A percentile compares a stretch with the other conserved stretches of the same genome.
Evolutionary conservation across 2,329 filamentous ascomycete genomes (phyloP).

Genomic region (Ceratocystiopsis sp.): DNA sequence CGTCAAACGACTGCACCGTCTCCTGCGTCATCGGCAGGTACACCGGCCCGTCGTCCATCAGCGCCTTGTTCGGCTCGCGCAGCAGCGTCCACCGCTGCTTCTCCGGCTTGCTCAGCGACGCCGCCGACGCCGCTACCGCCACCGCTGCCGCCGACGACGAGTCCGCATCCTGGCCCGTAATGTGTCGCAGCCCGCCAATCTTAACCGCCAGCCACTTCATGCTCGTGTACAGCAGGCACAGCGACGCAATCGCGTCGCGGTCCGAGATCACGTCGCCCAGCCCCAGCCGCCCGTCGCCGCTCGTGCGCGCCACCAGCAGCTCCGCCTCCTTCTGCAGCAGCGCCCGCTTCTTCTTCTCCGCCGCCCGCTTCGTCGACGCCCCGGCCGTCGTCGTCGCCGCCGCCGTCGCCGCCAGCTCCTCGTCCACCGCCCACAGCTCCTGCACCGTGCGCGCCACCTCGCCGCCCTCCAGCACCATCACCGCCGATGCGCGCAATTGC

Average conservation of each 20-base stretch:
- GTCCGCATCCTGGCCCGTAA: conserved; percentile 32
- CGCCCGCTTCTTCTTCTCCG: conserved; percentile 35
- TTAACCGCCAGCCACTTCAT: conserved; percentile 95
- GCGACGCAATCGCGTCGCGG: conserved; percentile 63
- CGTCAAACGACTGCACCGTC: conserved; percentile 74
- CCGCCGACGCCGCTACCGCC: conserved; percentile 16
- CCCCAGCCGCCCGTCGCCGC: conserved; percentile 33
- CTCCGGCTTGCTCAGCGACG: conserved; percentile 31
- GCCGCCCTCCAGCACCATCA: conserved; percentile 47
- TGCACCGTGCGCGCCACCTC: conserved; percentile 57
- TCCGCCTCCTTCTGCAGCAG: conserved; percentile 47
- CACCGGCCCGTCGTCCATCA: conserved; percentile 47
- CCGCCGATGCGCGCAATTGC: conserved; percentile 49
- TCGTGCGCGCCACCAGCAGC: conserved; percentile 37
- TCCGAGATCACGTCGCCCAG: conserved; percentile 78
- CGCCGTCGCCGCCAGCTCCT: conserved; percentile 26
- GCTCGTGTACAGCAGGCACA: conserved; percentile 86
- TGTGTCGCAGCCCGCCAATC: conserved; percentile 63
- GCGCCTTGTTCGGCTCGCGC: conserved; percentile 40
- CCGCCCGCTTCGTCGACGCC: conserved; percentile 50
- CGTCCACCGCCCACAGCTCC: conserved; percentile 39
- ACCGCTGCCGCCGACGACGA: not conserved
- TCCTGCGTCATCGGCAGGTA: conserved; percentile 80
- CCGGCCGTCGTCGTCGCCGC: conserved; percentile 49
- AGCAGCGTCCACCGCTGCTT: conserved; percentile 69